Conservation (phyloP, 345 rosid species). For the Camelina neglecta region DNA sequence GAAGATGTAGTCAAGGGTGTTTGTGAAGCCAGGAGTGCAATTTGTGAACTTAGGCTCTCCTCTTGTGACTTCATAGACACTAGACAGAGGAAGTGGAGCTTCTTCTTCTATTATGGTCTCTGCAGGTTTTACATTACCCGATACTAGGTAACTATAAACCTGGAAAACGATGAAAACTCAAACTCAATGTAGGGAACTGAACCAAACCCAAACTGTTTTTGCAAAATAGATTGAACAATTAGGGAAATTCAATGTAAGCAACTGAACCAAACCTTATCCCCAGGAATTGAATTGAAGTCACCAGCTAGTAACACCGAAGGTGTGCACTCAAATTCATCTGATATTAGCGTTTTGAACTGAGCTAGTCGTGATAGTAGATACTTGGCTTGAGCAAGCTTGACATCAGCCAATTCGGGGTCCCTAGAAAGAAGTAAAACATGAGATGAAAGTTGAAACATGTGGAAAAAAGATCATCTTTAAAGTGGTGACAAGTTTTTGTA, state of each 20-base stretch:
- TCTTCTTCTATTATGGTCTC: constrained; percentile 49
- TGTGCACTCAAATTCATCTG: constrained; percentile 60
- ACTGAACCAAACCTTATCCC: constrained; percentile 64
- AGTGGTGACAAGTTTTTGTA: constrained; percentile 36
- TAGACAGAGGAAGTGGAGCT: constrained; percentile 64
- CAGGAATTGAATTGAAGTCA: constrained; percentile 93
- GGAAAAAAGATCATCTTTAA: constrained; percentile 5
- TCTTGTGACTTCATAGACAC: constrained; percentile 66
- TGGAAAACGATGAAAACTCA: constrained; percentile 40
- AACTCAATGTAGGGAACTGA: background rate
- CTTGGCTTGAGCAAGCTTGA: constrained; percentile 95
- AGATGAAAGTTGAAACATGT: constrained; percentile 1
- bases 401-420: constrained; percentile 95
- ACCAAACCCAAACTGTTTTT: background rate
- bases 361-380: constrained; percentile 72
- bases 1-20: constrained; percentile 85
- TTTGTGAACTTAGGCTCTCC: constrained; percentile 93
- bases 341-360: constrained; percentile 59
- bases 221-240: background rate
- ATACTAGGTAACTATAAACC: constrained; percentile 82
- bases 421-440: constrained; percentile 47
- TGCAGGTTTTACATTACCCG: constrained; percentile 48
- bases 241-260: background rate
- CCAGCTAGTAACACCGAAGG: constrained; percentile 78
- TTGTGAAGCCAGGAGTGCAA: constrained; percentile 82